phyloP scores from a whole-genome alignment of 495 filamentous ascomycete genomes.

The Parathielavia appendiculata region DNA sequence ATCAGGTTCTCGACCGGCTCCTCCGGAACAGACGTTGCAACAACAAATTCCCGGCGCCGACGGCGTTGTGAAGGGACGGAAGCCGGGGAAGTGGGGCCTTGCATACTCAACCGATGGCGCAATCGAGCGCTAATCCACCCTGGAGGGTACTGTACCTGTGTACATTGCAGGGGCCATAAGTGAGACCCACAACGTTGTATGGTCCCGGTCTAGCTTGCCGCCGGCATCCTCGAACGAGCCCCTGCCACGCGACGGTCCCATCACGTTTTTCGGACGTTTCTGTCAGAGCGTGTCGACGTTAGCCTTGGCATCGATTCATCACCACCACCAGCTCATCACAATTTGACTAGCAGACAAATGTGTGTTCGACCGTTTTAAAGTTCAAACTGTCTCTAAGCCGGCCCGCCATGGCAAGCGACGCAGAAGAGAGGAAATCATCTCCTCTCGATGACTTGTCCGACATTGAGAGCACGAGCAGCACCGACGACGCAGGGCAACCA shows the following conservation, averaged over 20 bases:
- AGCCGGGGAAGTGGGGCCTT: constrained; percentile 8
- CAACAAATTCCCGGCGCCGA: constrained; percentile 10
- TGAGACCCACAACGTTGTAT: not conserved
- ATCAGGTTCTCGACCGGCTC: not conserved
- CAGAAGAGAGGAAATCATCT: constrained; percentile 25
- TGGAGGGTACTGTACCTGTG: too few species aligned
- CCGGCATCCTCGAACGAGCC: constrained; percentile 8
- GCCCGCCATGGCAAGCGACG: constrained; percentile 24
- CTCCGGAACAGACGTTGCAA: not conserved
- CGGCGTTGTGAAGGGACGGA: not conserved
- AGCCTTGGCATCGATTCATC: constrained; percentile 3
- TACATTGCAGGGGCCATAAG: constrained; percentile 8
- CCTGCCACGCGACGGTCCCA: constrained; percentile 6
- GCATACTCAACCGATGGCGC: constrained; percentile 17
- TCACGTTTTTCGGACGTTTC: not conserved
- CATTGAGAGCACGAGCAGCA: constrained; percentile 16
- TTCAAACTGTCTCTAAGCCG: not conserved
- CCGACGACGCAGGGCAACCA: constrained; percentile 26
- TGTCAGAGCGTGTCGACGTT: not conserved
- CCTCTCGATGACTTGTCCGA: constrained; percentile 27
- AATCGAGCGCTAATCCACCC: constrained; percentile 22
- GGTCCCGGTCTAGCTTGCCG: constrained; percentile 4
- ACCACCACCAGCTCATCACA: not conserved
- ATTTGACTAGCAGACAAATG: not conserved
- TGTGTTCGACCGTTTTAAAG: not conserved